phyloP scores from a whole-genome alignment of 495 filamentous ascomycete species.

The Aeminium ludgeri region DNA sequence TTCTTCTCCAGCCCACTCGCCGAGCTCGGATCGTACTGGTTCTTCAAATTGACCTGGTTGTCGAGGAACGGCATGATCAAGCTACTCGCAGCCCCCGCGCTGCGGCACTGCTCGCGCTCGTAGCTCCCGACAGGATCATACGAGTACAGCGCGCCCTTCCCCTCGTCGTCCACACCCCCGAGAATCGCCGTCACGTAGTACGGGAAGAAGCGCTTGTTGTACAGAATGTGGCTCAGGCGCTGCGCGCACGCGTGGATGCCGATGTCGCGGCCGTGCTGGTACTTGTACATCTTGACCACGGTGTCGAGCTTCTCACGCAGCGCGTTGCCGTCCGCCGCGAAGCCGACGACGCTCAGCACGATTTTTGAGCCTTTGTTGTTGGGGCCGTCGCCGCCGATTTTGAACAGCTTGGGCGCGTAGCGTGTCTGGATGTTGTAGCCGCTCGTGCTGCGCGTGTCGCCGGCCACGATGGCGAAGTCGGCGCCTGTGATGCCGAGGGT shows the following conservation, averaged over 20 bases:
- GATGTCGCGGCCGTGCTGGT: slow-evolving; percentile 88
- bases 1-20: slow-evolving; percentile 67
- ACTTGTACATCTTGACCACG: slow-evolving; percentile 91
- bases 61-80: slow-evolving; percentile 98
- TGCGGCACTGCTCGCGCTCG: slow-evolving; percentile 87
- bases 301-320: slow-evolving; percentile 78
- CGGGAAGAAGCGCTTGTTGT: slow-evolving; percentile 94
- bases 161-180: slow-evolving; percentile 85
- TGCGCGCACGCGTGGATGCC: slow-evolving; percentile 84
- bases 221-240: slow-evolving; percentile 80
- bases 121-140: slow-evolving; percentile 97
- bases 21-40: slow-evolving; percentile 85
- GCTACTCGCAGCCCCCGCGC: slow-evolving; percentile 85
- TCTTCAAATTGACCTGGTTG: slow-evolving; percentile 99
- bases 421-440: slow-evolving; percentile 99
- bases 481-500: slow-evolving; percentile 87
- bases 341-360: slow-evolving; percentile 83
- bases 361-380: slow-evolving; percentile 69
- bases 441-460: slow-evolving; percentile 83
- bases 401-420: slow-evolving; percentile 86
- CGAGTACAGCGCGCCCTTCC: slow-evolving; percentile 83
- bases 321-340: slow-evolving; percentile 81
- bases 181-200: slow-evolving; percentile 92
- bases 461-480: slow-evolving; percentile 88
- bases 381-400: slow-evolving; percentile 77